phyloP scores from a whole-genome alignment of 768 basidiomycete genomes.

The Phaffia australis region DNA sequence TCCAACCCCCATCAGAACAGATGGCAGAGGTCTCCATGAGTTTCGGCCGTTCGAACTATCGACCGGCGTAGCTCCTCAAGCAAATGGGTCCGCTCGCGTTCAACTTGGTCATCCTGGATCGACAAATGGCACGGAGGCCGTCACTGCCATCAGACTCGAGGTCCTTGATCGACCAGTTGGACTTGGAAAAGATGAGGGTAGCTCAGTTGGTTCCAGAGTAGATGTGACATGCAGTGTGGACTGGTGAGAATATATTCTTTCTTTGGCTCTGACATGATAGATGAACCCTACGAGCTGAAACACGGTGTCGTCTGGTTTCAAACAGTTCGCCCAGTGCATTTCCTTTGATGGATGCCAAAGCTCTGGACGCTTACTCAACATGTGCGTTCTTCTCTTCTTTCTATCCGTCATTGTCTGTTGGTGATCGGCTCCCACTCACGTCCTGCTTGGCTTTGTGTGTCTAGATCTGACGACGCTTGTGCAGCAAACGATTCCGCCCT shows the following conservation, averaged over 20 bases:
- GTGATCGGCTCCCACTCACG: not conserved
- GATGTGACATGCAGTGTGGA: slow-evolving; percentile 22
- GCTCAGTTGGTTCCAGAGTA: slow-evolving; percentile 16
- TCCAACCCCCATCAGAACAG: slow-evolving; percentile 54
- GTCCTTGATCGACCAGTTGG: slow-evolving; percentile 46
- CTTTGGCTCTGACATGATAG: not conserved
- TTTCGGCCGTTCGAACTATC: slow-evolving; percentile 62
- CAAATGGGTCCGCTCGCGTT: slow-evolving; percentile 72
- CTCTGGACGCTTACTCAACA: slow-evolving; percentile 15
- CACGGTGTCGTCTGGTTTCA: not conserved
- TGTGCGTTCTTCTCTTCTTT: slow-evolving; percentile 1
- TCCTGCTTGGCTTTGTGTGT: not conserved
- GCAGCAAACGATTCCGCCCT: slow-evolving; percentile 18
- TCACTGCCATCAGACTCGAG: slow-evolving; percentile 69
- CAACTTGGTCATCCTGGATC: slow-evolving; percentile 51
- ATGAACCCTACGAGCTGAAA: not conserved
- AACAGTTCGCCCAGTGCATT: slow-evolving; percentile 19
- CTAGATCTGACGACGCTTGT: slow-evolving; percentile 23
- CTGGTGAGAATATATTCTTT: slow-evolving; percentile 16
- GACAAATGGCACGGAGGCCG: slow-evolving; percentile 57
- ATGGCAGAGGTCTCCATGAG: slow-evolving; percentile 59
- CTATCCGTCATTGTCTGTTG: not conserved
- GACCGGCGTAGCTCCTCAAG: slow-evolving; percentile 65
- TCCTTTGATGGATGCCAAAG: slow-evolving; percentile 19
- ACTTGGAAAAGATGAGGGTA: slow-evolving; percentile 10